A percentile compares a stretch with the other conserved stretches of the same genome.
phyloP scores from a whole-genome alignment of 1,284 basidiomycete genomes.

The Pholiota adiposa region DNA sequence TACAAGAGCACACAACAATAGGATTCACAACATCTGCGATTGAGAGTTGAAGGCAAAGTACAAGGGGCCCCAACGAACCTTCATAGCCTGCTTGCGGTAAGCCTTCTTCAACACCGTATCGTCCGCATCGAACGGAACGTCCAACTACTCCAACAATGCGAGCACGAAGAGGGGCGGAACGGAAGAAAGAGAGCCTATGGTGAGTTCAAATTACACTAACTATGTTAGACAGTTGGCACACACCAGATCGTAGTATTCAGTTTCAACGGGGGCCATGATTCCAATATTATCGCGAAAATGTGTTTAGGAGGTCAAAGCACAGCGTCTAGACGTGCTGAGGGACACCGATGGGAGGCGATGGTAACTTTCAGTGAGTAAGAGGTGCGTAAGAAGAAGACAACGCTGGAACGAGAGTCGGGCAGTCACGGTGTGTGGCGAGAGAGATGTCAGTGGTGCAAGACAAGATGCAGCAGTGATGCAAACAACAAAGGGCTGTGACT shows the following conservation, averaged over 20 bases:
- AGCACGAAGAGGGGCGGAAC: not conserved
- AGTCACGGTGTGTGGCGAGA: not conserved
- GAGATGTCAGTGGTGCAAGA: not conserved
- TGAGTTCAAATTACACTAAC: not conserved
- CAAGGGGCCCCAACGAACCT: slow-evolving; percentile 50
- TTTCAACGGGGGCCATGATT: slow-evolving; percentile 63
- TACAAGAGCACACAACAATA: not conserved
- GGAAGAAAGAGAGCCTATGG: not conserved
- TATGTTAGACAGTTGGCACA: slow-evolving; percentile 22
- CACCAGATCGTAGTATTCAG: slow-evolving; percentile 71
- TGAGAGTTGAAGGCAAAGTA: not conserved
- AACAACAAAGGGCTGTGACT: not conserved
- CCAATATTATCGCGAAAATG: not conserved
- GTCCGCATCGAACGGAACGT: slow-evolving; percentile 49
- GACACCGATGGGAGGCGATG: not conserved
- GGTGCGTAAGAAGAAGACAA: not conserved
- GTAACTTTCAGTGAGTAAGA: not conserved
- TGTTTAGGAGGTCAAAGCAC: not conserved
- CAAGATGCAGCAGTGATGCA: not conserved
- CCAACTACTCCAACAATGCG: slow-evolving; percentile 38
- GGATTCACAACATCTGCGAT: not conserved
- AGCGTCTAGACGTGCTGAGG: not conserved
- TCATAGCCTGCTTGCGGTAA: slow-evolving; percentile 94
- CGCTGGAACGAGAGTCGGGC: not conserved
- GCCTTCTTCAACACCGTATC: slow-evolving; percentile 93